phyloP scores from a whole-genome alignment of 2,329 filamentous ascomycete genomes.

The Hymenoscyphus salicellus region DNA sequence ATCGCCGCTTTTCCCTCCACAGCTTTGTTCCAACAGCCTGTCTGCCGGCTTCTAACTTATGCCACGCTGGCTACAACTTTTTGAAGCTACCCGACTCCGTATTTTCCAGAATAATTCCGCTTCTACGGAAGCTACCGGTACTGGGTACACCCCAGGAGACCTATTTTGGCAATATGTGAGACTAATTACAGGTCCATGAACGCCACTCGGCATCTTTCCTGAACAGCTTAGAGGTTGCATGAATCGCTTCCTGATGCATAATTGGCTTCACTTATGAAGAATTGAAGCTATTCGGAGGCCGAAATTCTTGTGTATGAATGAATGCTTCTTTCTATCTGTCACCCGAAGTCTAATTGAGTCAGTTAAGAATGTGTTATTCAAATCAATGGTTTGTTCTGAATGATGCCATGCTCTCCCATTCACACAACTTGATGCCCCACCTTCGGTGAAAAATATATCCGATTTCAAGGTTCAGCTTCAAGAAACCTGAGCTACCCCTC shows the following conservation, averaged over 20 bases:
- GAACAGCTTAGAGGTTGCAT: not conserved
- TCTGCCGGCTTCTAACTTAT: not conserved
- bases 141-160: not conserved
- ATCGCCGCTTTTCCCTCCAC: not conserved
- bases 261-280: not conserved
- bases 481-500: conserved; percentile 1
- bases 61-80: not conserved
- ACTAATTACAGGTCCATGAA: not conserved
- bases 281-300: not conserved
- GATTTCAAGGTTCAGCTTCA: conserved; percentile 16
- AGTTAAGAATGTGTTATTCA: not conserved
- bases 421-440: not conserved
- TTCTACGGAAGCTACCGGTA: not conserved
- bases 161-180: conserved; percentile 5
- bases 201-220: not conserved
- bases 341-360: no score
- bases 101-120: not conserved
- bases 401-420: not conserved
- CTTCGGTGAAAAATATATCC: not conserved
- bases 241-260: not conserved
- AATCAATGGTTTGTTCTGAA: not conserved
- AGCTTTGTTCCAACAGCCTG: not conserved
- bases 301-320: not conserved
- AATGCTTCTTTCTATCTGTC: no score
- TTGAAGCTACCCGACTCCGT: not conserved